Base-by-base conservation (phyloP, 805 yeast species). In the Cyberlindnera bimundalis region DNA sequence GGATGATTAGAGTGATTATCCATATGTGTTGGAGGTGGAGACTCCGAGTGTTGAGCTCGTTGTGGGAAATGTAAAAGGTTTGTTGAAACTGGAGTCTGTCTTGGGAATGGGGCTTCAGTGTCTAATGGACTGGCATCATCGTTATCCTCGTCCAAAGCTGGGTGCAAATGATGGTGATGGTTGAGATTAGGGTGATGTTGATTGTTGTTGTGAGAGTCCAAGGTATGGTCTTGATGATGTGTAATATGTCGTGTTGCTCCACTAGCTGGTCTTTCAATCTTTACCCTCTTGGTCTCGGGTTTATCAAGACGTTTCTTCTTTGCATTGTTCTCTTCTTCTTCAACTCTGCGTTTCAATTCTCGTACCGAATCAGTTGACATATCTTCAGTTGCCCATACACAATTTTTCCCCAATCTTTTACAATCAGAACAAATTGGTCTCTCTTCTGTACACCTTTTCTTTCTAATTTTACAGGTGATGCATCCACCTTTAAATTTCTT, bases 371-470 rank as follows among this genome's bases (percentile, higher is more conserved):
- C 62, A 54, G 20, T 67, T 62, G 59, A 42, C 56, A 58, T 56
- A 16, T 50, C 55, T 23, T 77, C 78, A 10, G 65, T 66, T 9
- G 91, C 88, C 79, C 89, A 85, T 33, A 74, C 72, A 59, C 95
- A 85, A 37, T 70, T 71, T 38, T 83, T 70, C 13, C 73, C 67
- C n/a, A 84, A 65, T 33, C 95, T 63, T 14, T 56, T 45, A 58
- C 95, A 85, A 52, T 84, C 89, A 0, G 71, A 58, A 55, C 95
- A 85, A 13, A 65, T 57, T 2, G 95, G 95, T 38, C 74, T 70
- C 2, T 71, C 70, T 55, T 85, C 93, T 45, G 86, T 82, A 49
- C 95, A 85, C 35, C 88, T 68, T 59, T 84, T 85, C 67, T 80
- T 81, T 31, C 88, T 62, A 27, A 75, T 66, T 52, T 81, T 81